Evolutionary conservation across 2,329 filamentous ascomycete species (phyloP), one percentile per base, ranked within the genome.

Genomic region (Blumeriella jaapii): DNA sequence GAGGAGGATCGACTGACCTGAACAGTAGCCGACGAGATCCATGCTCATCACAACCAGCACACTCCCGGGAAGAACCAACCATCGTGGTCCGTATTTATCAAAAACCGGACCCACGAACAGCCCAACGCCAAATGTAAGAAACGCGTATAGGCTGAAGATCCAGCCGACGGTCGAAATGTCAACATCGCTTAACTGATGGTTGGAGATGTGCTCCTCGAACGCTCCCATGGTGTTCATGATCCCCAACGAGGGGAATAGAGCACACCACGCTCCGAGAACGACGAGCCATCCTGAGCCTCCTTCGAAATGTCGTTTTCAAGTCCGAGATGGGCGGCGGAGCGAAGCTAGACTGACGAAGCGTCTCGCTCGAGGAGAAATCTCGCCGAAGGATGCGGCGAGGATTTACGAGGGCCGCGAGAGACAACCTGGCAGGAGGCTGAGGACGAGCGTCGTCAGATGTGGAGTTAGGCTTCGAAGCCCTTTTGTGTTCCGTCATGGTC

Each of bases 131-230:
- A 29, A 34, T 5, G 32, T 29, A 8, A 34, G 32, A 34, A 34
- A 34, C 3, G 25, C 32, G 10, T 23, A 34, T 12, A 23, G 24
- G 17, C 32, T 29, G 32, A 34, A 34, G 12, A 29, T 29, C 32
- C 32, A 34, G 9, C 25, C 25, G 17, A 34, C 25, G 7, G 25
- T 10, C 6, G 62, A 27, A 9, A 28, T 8, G 29, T 28, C 23
- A 37, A 17, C 16, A 6, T 32, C 14, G 14, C 23, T 37, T 13
- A 37, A 24, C n/a, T 37, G 35, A n/a, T 37, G 35, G 13, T 22
- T 37, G 12, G 23, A 27, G 3, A 37, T 37, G 10, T 32, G 18
- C 26, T 24, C 35, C 15, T 37, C 12, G n/a, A 32, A 37, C 4
- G 35, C 10, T 12, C 35, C 29, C 29, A 37, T 32, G 6, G 32